Percentiles rank a stretch among this genome's conserved stretches.
Evolutionary conservation across 176 grass and related monocot genomes (phyloP).

Genomic region (Oryza australiensis): DNA sequence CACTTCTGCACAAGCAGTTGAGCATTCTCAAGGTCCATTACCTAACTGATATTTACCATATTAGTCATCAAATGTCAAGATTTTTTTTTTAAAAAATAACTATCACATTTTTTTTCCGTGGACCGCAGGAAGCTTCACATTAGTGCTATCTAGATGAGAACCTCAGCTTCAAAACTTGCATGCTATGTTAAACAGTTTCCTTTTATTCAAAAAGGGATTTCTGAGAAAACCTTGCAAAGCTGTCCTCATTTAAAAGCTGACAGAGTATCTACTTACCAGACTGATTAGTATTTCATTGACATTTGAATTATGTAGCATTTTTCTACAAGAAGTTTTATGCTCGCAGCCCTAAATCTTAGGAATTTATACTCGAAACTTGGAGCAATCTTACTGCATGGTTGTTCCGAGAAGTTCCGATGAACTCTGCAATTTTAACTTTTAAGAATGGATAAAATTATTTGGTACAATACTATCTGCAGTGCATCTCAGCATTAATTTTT

Average conservation of each 20-base stretch:
- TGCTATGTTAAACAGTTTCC: neutral
- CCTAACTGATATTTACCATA: neutral
- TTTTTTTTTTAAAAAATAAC: neutral
- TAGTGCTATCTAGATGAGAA: neutral
- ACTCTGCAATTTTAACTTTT: slow-evolving; percentile 1
- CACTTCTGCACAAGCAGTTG: neutral
- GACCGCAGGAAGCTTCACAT: neutral
- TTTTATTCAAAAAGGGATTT: neutral
- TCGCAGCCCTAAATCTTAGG: neutral
- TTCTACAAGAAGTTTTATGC: neutral
- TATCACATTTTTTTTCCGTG: too few relatives aligned
- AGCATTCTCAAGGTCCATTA: neutral
- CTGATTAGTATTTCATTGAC: neutral
- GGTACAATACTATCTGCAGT: neutral
- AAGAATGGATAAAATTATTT: neutral
- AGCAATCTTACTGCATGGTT: neutral
- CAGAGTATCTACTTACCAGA: neutral
- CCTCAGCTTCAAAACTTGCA: neutral
- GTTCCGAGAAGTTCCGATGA: neutral
- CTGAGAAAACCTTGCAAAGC: neutral
- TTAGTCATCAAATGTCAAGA: neutral
- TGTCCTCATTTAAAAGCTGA: slow-evolving; percentile 1
- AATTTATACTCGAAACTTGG: neutral
- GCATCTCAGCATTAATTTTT: neutral
- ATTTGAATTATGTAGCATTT: neutral